phyloP scores from a whole-genome alignment of 306 rosid genomes.

The Canavalia ensiformis region DNA sequence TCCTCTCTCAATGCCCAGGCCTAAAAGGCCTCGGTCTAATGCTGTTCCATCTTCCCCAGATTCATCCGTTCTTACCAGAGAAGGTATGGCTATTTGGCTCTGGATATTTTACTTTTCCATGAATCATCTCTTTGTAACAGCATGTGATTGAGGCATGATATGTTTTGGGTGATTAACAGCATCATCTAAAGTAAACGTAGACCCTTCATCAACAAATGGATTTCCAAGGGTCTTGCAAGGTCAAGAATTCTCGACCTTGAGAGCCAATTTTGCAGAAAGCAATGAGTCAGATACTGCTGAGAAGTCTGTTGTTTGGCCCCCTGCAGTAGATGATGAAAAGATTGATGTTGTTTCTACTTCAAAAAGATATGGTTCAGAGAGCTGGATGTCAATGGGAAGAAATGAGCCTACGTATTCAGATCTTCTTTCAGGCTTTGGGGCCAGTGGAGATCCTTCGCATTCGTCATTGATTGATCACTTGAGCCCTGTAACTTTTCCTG shows the following conservation, averaged over 20 bases:
- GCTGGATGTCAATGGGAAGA: slow-evolving; percentile 73
- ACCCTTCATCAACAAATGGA: slow-evolving; percentile 71
- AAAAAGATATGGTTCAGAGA: slow-evolving; percentile 68
- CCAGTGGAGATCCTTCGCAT: slow-evolving; percentile 55
- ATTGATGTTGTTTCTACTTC: slow-evolving; percentile 65
- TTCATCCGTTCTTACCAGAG: slow-evolving; percentile 80
- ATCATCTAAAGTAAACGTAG: slow-evolving; percentile 67
- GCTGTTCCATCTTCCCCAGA: slow-evolving; percentile 76
- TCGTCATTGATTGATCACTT: slow-evolving; percentile 56
- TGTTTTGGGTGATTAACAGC: slow-evolving; percentile 45
- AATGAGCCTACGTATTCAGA: slow-evolving; percentile 80
- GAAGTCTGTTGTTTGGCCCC: slow-evolving; percentile 70
- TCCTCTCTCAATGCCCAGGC: slow-evolving; percentile 78
- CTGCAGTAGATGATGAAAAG: slow-evolving; percentile 72
- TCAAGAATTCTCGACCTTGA: slow-evolving; percentile 88
- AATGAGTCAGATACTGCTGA: slow-evolving; percentile 67
- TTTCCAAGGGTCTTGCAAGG: slow-evolving; percentile 95
- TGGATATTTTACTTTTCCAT: background rate
- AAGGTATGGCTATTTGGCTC: slow-evolving; percentile 58
- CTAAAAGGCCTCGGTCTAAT: slow-evolving; percentile 77
- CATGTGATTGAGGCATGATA: slow-evolving; percentile 9
- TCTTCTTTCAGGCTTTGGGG: slow-evolving; percentile 76
- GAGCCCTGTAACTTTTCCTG: slow-evolving; percentile 52
- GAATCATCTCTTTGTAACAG: background rate
- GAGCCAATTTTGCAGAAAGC: slow-evolving; percentile 70